Base-by-base conservation (phyloP, 83 land plant genomes). In the Thuja plicata region DNA sequence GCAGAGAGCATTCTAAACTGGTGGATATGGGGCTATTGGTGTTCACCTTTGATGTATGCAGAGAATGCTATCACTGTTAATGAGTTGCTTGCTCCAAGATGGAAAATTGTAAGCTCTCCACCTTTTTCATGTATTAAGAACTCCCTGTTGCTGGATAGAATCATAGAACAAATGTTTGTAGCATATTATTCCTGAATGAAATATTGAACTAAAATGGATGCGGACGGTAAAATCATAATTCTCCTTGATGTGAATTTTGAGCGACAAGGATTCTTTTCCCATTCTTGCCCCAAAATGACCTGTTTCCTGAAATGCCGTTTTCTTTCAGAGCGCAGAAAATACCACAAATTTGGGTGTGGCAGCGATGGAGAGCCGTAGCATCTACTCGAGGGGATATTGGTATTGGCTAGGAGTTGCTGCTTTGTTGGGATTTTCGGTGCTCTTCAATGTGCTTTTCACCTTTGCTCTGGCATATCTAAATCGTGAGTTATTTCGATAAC, bases 1-100 rank as follows among this genome's bases (percentile, higher is more conserved):
- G 71, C 90, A 96, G 97, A 83, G 70, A 52, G 66, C 54, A 93
- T 96, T 60, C 95, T 94, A 30, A 90, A 77, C 0, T 97, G 97
- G 95, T 97, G 99, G 99, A 89, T 90, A 30, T 97, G 99, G 99
- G 99, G 93, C 41, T 94, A 93, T 83, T 97, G 96, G 97, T 38
- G 91, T 71, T 97, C 99, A 8, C 99, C 99, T 17, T 50, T 97
- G 76, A 91, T 90, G 6, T 97, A 97, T 88, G 95, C 91, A 34
- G 93, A 88, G 54, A 93, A 94, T 91, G 96, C 99, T 13, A 81
- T 96, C 73, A 89, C 91, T 43, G 94, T 97, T 13, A 97, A 97
- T 90, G 99, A 97, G 89, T 77, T 97, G 86, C 87, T 90, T 76
- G 94, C 95, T 74, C 92, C 92, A 1, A 92, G 98, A 55, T 97